Base-by-base conservation (phyloP, 345 rosid species). In the Cardamine occulta region DNA sequence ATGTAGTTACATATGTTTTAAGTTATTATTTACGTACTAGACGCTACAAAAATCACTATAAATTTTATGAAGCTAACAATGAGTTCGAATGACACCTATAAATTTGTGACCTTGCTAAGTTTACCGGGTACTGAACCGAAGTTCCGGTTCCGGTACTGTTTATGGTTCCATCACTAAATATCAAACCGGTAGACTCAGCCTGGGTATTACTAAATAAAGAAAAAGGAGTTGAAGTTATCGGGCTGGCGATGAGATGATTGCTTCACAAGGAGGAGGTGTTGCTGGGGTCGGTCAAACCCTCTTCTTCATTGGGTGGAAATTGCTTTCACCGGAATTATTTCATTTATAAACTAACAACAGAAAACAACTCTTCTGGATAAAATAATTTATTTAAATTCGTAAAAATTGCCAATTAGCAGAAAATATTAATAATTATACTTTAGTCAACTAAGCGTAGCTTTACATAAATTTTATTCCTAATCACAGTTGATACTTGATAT, bases 161-260 rank as follows among this genome's bases (percentile, higher is more conserved):
- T 18, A 48, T 28, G 17, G 49, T 51, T 55, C 12, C 17, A 15
- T 23, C 28, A 19, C 28, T 29, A 5, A 1, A 70, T 29, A 63
- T 37, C 67, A 73, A 26, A 62, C 75, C 80, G 62, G 57, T 48
- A 39, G 28, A 65, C 19, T 19, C 19, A 19, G 19, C 19, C 19
- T 19, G 19, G 19, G 19, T 19, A 19, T 19, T 19, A 19, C 57
- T 55, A 71, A 65, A 63, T 44, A 34, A 71, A 70, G 60, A 48
- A 44, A 24, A 54, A 58, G 6, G 9, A 26, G 13, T 23, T 29
- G 29, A 66, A 58, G 8, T 24, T 53, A 44, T 76, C 70, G 42
- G 48, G 74, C 77, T 70, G 79, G 78, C 73, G 70, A 42, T 23
- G 73, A 73, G 82, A 79, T 68, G 82, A 79, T 66, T 79, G 74